Evolutionary conservation across 176 grass and related monocot genomes (phyloP).

Genomic region (Olyra latifolia): DNA sequence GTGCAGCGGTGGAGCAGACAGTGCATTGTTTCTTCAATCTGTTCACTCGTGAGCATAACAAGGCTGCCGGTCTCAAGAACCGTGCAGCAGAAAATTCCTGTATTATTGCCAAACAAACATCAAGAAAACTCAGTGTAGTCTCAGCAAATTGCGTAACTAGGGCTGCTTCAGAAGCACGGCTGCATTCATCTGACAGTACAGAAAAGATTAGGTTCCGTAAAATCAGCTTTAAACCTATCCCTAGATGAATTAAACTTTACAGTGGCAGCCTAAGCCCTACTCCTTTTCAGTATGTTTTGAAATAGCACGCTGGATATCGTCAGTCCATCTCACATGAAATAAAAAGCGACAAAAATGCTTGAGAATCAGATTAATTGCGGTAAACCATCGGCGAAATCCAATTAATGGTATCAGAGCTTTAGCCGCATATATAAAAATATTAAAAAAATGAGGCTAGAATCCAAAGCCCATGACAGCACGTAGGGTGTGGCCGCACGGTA

Average conservation of each 20-base stretch:
- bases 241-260: neutral
- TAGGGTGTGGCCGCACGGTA: no score
- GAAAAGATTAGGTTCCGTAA: neutral
- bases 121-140: neutral
- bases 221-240: neutral
- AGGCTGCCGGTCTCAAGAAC: neutral
- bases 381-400: no score
- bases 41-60: neutral
- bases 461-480: no score
- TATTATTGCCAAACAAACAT: no score
- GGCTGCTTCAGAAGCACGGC: neutral
- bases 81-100: neutral
- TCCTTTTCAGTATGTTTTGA: neutral
- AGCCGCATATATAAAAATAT: no score
- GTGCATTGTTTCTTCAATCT: neutral
- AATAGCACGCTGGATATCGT: no score
- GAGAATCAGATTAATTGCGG: no score
- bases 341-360: no score
- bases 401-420: no score
- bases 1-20: slow-evolving; percentile 9
- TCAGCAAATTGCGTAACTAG: neutral
- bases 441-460: no score
- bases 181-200: neutral
- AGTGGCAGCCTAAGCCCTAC: neutral
- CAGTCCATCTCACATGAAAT: no score